A percentile compares a stretch with the other conserved stretches of the same genome.
Evolutionary conservation across 1,284 basidiomycete genomes (phyloP).

Genomic region (Rhodotorula mucilaginosa): DNA sequence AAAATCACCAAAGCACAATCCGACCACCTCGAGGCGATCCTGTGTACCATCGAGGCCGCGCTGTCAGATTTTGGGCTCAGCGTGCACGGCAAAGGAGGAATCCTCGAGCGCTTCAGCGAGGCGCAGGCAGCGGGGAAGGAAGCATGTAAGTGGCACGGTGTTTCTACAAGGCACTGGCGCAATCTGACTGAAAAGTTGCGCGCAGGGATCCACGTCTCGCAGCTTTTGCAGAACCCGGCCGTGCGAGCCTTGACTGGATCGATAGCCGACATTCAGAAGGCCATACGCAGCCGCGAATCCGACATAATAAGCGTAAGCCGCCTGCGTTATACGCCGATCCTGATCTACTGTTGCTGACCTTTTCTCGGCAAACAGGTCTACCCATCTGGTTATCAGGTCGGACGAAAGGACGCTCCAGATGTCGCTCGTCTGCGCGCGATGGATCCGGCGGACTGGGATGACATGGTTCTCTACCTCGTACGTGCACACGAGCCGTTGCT

Average conservation of each 20-base stretch:
- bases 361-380: constrained; percentile 13
- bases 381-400: constrained; percentile 33
- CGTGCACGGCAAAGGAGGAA: background rate
- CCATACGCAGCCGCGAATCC: constrained; percentile 18
- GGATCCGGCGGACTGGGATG: constrained; percentile 37
- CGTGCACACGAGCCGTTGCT: background rate
- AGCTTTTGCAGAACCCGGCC: constrained; percentile 24
- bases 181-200: background rate
- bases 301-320: constrained; percentile 30
- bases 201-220: constrained; percentile 35
- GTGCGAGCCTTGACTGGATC: constrained; percentile 27
- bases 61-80: constrained; percentile 34
- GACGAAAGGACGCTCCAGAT: constrained; percentile 13
- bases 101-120: constrained; percentile 10
- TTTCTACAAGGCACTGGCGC: background rate
- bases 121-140: background rate
- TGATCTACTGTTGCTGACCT: background rate
- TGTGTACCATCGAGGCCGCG: constrained; percentile 17
- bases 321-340: background rate
- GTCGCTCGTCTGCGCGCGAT: constrained; percentile 20
- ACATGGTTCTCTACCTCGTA: constrained; percentile 29
- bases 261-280: constrained; percentile 35
- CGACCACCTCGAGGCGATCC: constrained; percentile 23
- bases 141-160: background rate
- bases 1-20: constrained; percentile 8